Base-by-base conservation (phyloP, 2,329 filamentous ascomycete genomes). In the Curvularia sp. region DNA sequence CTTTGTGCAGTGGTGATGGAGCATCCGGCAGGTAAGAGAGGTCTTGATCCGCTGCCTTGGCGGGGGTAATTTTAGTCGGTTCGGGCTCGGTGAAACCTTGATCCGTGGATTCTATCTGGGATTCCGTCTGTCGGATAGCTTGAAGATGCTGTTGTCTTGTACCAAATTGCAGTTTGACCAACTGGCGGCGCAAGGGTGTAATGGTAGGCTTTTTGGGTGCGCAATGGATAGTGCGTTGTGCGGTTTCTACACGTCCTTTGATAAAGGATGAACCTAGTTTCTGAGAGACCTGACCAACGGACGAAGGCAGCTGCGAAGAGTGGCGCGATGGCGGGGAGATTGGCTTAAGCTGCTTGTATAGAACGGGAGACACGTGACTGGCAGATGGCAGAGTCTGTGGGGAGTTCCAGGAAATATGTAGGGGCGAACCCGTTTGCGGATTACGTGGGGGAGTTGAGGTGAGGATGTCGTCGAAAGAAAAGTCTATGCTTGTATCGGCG, bases 391-490 rank as follows among this genome's bases (percentile, higher is more conserved):
- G 24, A 18, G 49, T 41, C 13, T 39, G 47, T n/a, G 60, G 57
- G 26, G 41, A 55, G 12, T 57, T 47, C 61, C 55, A 61, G 18
- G 42, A 20, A 15, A 52, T 13, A 5, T 39, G 46, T 20, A 53
- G 24, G 24, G 61, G 61, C 13, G 59, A 63, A 39, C 55, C 63
- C 10, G 61, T 64, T 3, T 53, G 33, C 12, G 57, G 30, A 24
- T 60, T 66, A 39, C 47, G 51, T 9, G 53, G 49, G 28, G 61
- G 66, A 20, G 61, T 67, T 31, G 61, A 59, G 4, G 61, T 53
- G 46, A 59, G 53, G 33, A 64, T 47, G 31, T 66, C 58, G 6
- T 58, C 56, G 46, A 68, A 63, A n/a, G 63, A 67, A 44, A 64
- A 66, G 51, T 66, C 62, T 9, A 64, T 49, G 28, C 62, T 61